Evolutionary conservation across 2,329 filamentous ascomycete species (phyloP).

Genomic region (Botryotinia convoluta): DNA sequence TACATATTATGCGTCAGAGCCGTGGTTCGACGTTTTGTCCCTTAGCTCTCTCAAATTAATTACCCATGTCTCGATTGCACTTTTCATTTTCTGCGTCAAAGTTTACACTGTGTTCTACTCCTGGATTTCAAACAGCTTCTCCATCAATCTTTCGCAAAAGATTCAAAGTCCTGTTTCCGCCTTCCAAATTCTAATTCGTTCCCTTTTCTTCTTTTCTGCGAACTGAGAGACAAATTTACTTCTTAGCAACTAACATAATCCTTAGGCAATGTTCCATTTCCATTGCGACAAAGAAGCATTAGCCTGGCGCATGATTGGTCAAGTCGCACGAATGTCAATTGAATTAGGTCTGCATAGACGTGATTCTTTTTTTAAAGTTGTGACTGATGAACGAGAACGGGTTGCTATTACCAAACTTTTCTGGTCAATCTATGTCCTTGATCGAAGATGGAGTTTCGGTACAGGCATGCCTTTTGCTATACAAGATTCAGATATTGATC

Average conservation of each 20-base stretch:
- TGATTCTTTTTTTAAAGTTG: conserved; percentile 66
- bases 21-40: background rate
- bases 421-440: conserved; percentile 83
- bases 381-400: conserved; percentile 66
- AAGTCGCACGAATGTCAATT: conserved; percentile 75
- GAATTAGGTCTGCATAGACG: conserved; percentile 81
- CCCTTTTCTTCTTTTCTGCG: background rate
- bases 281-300: conserved; percentile 81
- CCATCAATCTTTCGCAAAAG: background rate
- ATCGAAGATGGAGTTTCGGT: conserved; percentile 85
- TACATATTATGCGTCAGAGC: background rate
- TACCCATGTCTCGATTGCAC: background rate
- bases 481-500: conserved; percentile 83
- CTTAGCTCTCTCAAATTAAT: background rate
- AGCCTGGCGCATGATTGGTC: conserved; percentile 82
- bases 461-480: conserved; percentile 83
- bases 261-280: conserved; percentile 73
- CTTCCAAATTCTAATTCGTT: background rate
- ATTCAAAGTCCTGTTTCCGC: background rate
- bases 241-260: conserved; percentile 39
- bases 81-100: background rate
- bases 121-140: background rate
- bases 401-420: conserved; percentile 69
- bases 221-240: background rate
- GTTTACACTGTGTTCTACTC: background rate